Base-by-base conservation (phyloP, 202 grass and related monocot species). In the Setaria italica region DNA sequence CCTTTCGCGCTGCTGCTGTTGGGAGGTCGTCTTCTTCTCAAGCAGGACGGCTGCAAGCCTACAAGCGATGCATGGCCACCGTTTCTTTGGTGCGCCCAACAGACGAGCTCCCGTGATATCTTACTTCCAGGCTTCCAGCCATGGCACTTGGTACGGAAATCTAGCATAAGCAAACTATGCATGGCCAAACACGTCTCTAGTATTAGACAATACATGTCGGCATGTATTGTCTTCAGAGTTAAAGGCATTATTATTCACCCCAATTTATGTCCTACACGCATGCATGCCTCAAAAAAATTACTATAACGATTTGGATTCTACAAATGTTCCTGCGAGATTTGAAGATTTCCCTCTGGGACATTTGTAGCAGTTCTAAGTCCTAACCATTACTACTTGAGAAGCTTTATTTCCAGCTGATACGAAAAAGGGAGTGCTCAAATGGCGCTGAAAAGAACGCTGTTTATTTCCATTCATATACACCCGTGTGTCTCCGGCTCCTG, bases 381-480 rank as follows among this genome's bases (percentile, higher is more conserved):
- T 39, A 46, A 64, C 37, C 17, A 32, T 25, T 15, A 51, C 49
- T 62, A 12, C 57, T 11, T 29, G 3, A 4, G 30, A 50, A 71
- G 41, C 21, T 49, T 37, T 37, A 37, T 37, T 73, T 72, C 67
- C 20, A 33, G 53, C 53, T 35, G 53, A 37, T 46, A 16, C 11
- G n/a, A 30, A 41, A 43, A 80, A 11, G 39, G 39, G 33, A 46
- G 32, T 63, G 29, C n/a, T n/a, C 0, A 25, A 68, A 47, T 71
- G 43, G 43, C 43, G 62, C 30, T 37, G 33, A 34, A 34, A 74
- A 20, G 9, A 73, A 43, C 39, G 25, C 5, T 53, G 70, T 30
- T 70, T 11, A 56, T 71, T 71, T 68, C 17, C 42, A 68, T 79
- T 62, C 80, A 80, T 70, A 16, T 21, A 29, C 43, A 85, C 57